phyloP scores from a whole-genome alignment of 768 basidiomycete species.

The Gelatoporia subvermispora region DNA sequence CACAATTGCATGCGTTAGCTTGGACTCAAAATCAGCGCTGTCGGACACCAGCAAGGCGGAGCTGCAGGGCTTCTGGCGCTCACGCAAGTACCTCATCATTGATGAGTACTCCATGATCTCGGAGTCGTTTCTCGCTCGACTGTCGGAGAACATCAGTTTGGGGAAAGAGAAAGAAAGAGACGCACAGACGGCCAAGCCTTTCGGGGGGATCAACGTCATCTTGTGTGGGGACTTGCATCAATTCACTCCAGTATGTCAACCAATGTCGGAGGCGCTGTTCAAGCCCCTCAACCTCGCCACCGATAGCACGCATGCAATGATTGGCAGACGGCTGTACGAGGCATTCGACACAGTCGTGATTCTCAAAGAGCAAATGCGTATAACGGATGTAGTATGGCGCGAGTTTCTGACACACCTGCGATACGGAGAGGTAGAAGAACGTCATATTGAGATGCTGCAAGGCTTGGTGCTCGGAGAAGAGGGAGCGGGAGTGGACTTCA shows the following conservation, averaged over 20 bases:
- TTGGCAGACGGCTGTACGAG: constrained; percentile 9
- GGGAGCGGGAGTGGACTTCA: constrained; percentile 19
- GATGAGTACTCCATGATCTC: constrained; percentile 40
- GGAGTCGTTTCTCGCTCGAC: constrained; percentile 14
- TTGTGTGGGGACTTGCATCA: constrained; percentile 41
- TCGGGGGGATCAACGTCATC: constrained; percentile 36
- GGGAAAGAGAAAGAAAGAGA: background rate
- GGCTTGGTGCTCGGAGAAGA: constrained; percentile 14
- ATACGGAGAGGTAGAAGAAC: constrained; percentile 17
- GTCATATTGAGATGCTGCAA: constrained; percentile 26
- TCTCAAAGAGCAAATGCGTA: constrained; percentile 31
- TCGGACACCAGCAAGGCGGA: constrained; percentile 3
- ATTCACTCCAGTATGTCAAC: constrained; percentile 36
- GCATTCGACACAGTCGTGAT: constrained; percentile 27
- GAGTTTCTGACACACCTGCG: constrained; percentile 26
- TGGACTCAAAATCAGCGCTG: background rate
- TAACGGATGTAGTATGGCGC: constrained; percentile 26
- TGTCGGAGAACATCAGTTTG: constrained; percentile 16
- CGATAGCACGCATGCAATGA: background rate
- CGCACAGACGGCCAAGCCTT: constrained; percentile 19
- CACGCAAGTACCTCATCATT: constrained; percentile 26
- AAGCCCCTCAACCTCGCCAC: background rate
- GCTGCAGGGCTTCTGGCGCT: constrained; percentile 13
- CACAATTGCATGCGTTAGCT: constrained; percentile 23
- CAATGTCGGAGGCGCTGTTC: constrained; percentile 19